Base-by-base conservation (phyloP, 176 grass and related monocot species). In the Avena atlantica region DNA sequence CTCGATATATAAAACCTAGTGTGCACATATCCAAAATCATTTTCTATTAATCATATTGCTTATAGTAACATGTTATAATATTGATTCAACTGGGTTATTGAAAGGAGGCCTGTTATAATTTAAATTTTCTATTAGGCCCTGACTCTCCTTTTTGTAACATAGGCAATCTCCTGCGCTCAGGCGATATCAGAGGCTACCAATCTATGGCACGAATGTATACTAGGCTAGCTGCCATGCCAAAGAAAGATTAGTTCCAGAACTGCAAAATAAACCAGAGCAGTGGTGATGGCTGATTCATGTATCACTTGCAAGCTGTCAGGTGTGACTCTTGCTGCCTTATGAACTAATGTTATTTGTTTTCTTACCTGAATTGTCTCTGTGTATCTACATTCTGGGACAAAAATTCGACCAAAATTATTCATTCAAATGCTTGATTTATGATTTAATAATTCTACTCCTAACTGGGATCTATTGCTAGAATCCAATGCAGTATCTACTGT, bases 131-230 rank as follows among this genome's bases (percentile, higher is more conserved):
- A 2, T 10, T 50, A 17, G 2, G 63, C 58, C 71, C 40, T 61
- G 52, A 7, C 42, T 29, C 11, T 55, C 12, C 4, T 82, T 53
- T 79, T 14, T 16, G 71, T 79, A 24, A 85, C 31, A n/a, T 80
- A 97, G 91, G 95, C 24, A 97, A 95, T 86, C 95, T 97, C 73
- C 82, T 97, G 15, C 86, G 95, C 11, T 97, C 95, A 2, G 95
- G 92, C 0, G 95, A 97, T 80, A 67, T 90, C 25, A 90, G 91
- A 65, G 92, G 95, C 24, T 97, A 88, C 48, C 90, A 91, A 74
- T 97, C 95, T 16, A 97, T 95, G 95, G 95, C 92, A 58, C 87
- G 75, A 70, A 97, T 97, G 95, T 97, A 95, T 78, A 90, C 92
- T 59, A 89, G 92, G 61, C 83, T 97, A 34, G 91, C 92, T 65